Percentiles rank a stretch among this genome's conserved stretches.
phyloP scores from a whole-genome alignment of 768 basidiomycete species.

The Tylopilus intermedius region DNA sequence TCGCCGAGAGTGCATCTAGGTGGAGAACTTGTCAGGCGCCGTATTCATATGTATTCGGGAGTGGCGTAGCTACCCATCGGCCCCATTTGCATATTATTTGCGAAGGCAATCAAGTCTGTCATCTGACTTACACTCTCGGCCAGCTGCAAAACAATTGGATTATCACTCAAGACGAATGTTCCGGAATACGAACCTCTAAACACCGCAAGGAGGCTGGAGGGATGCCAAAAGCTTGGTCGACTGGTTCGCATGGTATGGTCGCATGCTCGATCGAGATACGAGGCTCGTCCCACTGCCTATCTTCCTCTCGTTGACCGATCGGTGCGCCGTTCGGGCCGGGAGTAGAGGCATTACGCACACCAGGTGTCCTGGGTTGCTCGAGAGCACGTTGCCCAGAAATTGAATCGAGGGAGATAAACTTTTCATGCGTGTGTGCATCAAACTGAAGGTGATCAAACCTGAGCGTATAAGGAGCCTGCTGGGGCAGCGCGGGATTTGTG shows the following conservation, averaged over 20 bases:
- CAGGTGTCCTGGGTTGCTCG: constrained; percentile 40
- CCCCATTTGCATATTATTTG: constrained; percentile 49
- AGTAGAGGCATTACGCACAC: constrained; percentile 30
- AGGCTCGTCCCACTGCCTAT: constrained; percentile 64
- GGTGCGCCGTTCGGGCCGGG: constrained; percentile 31
- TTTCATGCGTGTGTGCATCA: constrained; percentile 68
- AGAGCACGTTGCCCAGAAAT: constrained; percentile 48
- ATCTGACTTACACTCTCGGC: constrained; percentile 80
- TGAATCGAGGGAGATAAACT: constrained; percentile 63
- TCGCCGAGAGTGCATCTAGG: constrained; percentile 41
- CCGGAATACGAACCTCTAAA: constrained; percentile 54
- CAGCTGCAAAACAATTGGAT: constrained; percentile 38
- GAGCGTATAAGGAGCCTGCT: constrained; percentile 33
- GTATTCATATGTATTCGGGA: constrained; percentile 24
- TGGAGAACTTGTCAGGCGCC: constrained; percentile 18
- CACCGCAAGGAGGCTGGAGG: constrained; percentile 88
- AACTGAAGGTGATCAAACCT: constrained; percentile 74
- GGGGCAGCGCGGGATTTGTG: constrained; percentile 14
- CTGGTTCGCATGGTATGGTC: constrained; percentile 74
- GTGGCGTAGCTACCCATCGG: constrained; percentile 55
- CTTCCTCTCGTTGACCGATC: constrained; percentile 40
- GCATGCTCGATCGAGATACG: constrained; percentile 54
- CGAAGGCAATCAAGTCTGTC: constrained; percentile 70
- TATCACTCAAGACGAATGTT: background rate
- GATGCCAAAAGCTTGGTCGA: constrained; percentile 77